Conservation (phyloP, 148 eudicot genomes). For the Oxyria digyna region DNA sequence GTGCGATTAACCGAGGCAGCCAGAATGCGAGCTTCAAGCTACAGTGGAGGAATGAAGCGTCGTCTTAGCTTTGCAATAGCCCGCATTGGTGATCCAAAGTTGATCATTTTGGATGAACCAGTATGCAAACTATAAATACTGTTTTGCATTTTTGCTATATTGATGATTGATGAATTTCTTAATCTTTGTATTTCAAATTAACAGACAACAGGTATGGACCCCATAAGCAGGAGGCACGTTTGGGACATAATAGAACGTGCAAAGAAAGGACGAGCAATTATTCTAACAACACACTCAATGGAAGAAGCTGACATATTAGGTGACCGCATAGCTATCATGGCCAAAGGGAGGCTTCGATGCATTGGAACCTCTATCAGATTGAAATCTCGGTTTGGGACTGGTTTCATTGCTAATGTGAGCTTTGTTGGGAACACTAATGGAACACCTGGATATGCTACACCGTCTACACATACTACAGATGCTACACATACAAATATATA, state of each 20-base stretch:
- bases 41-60: constrained; percentile 97
- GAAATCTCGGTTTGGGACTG: constrained; percentile 79
- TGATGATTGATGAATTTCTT: neutral
- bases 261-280: constrained; percentile 65
- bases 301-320: constrained; percentile 88
- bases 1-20: constrained; percentile 57
- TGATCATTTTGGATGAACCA: constrained; percentile 87
- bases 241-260: constrained; percentile 95
- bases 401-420: constrained; percentile 62
- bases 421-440: constrained; percentile 24
- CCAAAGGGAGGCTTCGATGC: constrained; percentile 88
- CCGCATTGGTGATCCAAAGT: constrained; percentile 76
- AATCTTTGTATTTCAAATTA: neutral
- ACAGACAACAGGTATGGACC: constrained; percentile 98
- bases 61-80: constrained; percentile 88
- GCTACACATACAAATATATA: neutral
- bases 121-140: constrained; percentile 18
- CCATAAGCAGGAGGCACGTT: constrained; percentile 76
- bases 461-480: too few relatives aligned
- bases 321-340: constrained; percentile 89
- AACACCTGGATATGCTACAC: constrained; percentile 7
- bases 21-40: constrained; percentile 55
- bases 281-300: constrained; percentile 91
- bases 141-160: neutral
- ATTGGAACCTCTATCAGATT: constrained; percentile 79